Conservation (phyloP, 805 yeast species). For the Cyberlindnera xishuangbannaensis region DNA sequence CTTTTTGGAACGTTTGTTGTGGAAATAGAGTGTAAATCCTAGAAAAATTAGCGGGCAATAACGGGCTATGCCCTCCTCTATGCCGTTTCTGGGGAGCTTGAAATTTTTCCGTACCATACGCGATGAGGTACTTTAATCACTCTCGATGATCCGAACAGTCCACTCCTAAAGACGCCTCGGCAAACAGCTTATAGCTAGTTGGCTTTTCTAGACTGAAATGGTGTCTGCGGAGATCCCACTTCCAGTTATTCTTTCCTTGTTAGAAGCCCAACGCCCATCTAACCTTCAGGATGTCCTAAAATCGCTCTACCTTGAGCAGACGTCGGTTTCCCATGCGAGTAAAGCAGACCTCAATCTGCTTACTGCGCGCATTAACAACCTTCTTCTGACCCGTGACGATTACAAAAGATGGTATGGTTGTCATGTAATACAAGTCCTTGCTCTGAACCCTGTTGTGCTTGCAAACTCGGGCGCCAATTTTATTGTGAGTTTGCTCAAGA, state of each 20-base stretch:
- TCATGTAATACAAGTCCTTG: slow-evolving; percentile 25
- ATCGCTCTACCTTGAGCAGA: slow-evolving; percentile 18
- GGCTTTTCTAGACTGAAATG: no score
- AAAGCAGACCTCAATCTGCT: slow-evolving; percentile 47
- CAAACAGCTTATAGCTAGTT: no score
- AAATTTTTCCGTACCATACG: background rate
- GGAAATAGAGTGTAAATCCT: no score
- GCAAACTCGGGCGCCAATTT: slow-evolving; percentile 34
- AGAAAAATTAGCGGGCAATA: no score
- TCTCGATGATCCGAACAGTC: background rate
- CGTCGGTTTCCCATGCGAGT: slow-evolving; percentile 36
- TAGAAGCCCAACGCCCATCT: slow-evolving; percentile 18
- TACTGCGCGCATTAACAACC: slow-evolving; percentile 28
- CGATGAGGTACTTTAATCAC: background rate
- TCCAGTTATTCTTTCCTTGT: slow-evolving; percentile 15
- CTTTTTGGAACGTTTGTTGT: no score
- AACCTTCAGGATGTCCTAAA: slow-evolving; percentile 20
- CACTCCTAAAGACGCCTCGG: no score
- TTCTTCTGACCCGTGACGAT: slow-evolving; percentile 31
- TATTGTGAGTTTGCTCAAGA: slow-evolving; percentile 31
- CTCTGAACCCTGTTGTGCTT: slow-evolving; percentile 23
- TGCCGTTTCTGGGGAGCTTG: no score
- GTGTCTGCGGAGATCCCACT: slow-evolving; percentile 23
- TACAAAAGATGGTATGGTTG: slow-evolving; percentile 32
- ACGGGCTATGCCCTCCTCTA: no score